Evolutionary conservation across 345 rosid species (phyloP), one percentile per base, ranked within the genome.

Genomic region (Hypericum androsaemum): DNA sequence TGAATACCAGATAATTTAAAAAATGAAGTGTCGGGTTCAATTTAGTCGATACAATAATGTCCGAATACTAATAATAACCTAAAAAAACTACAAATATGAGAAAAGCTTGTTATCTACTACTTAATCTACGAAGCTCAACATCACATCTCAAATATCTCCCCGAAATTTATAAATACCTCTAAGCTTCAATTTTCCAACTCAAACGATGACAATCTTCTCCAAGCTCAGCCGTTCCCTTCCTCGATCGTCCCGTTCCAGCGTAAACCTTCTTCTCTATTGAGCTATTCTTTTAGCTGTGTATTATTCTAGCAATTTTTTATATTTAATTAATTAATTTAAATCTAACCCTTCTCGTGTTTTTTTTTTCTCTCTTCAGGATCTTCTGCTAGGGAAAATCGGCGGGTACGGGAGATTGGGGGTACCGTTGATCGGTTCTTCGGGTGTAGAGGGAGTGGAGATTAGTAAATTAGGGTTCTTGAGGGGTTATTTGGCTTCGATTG

Each of bases 171-270:
- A 22, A 22, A 22, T 22, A 22, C 32, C 4, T 22, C 32, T 1
- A 22, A 22, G 32, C 32, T 22, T 22, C 32, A 22, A 22, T 22
- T 22, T 22, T 22, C 32, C 32, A 22, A 22, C 32, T 22, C 32
- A 22, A 22, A 22, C 32, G 32, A 22, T 22, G 32, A 22, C 32
- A 22, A 79, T 84, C 0, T 75, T 77, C 61, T 82, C 81, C 0
- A 79, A 77, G 81, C 73, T 88, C 36, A 68, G 71, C 46, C 80
- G 77, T 39, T 64, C 77, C 8, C 0, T 69, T 13, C 49, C 82
- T 43, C 81, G 83, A 52, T 74, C 86, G 43, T 82, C 81, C 61
- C 77, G 71, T 35, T 67, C 80, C 8, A 68, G 63, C 60, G 89
- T 80, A 52, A 57, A 71, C 61, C 42, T 28, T 15, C 41, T 38